Percentiles rank a stretch among this genome's conserved stretches.
Conservation (phyloP, 1,284 basidiomycete species). For the Ceratobasidium theobromae region DNA sequence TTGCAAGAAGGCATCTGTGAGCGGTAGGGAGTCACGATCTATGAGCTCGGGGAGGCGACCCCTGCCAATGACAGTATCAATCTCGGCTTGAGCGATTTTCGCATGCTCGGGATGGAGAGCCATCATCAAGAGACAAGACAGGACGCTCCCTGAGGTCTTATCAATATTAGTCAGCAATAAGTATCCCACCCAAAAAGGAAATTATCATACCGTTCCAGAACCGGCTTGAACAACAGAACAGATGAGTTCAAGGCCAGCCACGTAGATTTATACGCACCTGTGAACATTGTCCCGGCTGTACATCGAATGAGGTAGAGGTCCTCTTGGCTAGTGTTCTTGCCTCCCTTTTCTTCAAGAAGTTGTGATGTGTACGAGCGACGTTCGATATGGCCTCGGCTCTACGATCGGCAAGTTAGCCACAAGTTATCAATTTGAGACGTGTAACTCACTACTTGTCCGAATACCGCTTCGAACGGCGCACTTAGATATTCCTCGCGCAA, state of each 20-base stretch:
- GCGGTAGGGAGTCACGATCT: conserved; percentile 34
- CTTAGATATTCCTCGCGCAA: neutral
- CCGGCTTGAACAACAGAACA: no score
- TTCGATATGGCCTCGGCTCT: neutral
- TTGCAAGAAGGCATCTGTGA: conserved; percentile 36
- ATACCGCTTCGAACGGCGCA: neutral
- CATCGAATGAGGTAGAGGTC: conserved; percentile 6
- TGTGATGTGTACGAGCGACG: neutral
- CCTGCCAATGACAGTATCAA: conserved; percentile 30
- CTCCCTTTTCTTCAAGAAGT: conserved; percentile 4
- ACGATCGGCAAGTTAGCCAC: neutral
- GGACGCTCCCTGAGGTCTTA: neutral
- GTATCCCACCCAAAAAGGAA: neutral
- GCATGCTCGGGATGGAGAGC: conserved; percentile 30
- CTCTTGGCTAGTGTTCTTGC: neutral
- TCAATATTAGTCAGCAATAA: neutral
- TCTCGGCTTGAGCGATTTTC: conserved; percentile 34
- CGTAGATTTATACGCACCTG: neutral
- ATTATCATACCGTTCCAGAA: neutral
- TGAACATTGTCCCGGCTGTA: conserved; percentile 7
- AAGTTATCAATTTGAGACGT: neutral
- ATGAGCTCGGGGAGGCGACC: conserved; percentile 24
- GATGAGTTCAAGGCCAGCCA: no score
- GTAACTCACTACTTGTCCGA: conserved; percentile 1
- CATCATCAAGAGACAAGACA: neutral